These are phyloP conservation scores for Cryptosporidium bovis DNA, from an alignment of 169 alveolate species.

Conservation along the genomic window DNA sequence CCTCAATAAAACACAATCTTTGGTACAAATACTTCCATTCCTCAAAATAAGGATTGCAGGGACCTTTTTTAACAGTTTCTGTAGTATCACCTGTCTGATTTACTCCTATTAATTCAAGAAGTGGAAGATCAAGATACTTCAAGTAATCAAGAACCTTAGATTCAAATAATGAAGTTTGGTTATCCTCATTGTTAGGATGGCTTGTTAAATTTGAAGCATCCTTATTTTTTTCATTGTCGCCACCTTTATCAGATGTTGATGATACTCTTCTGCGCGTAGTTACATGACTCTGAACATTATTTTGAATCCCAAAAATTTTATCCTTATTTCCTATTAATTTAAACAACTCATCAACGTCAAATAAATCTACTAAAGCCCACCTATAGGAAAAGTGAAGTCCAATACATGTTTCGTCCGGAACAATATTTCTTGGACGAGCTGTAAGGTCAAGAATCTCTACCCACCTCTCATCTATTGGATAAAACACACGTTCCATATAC, in stretches of 20 bases:
- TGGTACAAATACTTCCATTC: conserved; percentile 55
- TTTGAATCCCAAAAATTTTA: conserved; percentile 2
- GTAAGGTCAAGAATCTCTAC: conserved; percentile 45
- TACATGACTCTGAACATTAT: neutral
- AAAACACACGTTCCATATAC: conserved; percentile 68
- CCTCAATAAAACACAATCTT: conserved; percentile 36
- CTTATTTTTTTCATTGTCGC: neutral
- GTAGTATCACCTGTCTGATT: neutral
- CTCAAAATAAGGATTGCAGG: conserved; percentile 32
- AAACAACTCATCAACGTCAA: conserved; percentile 52
- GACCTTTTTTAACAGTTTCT: neutral
- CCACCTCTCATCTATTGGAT: conserved; percentile 70
- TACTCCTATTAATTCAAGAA: conserved; percentile 47
- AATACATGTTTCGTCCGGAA: conserved; percentile 44
- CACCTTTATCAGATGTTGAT: no score
- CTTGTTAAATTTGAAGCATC: no score
- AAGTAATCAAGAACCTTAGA: conserved; percentile 17
- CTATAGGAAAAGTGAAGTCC: conserved; percentile 68
- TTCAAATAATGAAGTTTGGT: neutral
- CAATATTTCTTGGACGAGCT: conserved; percentile 36
- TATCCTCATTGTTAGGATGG: neutral
- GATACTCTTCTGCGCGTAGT: neutral
- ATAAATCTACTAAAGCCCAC: conserved; percentile 67
- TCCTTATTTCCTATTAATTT: conserved; percentile 35
- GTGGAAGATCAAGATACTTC: conserved; percentile 49